A percentile compares a stretch with the other conserved stretches of the same genome.
Conservation (phyloP, 2,329 filamentous ascomycete genomes). For the Aspergillus luchuensis region DNA sequence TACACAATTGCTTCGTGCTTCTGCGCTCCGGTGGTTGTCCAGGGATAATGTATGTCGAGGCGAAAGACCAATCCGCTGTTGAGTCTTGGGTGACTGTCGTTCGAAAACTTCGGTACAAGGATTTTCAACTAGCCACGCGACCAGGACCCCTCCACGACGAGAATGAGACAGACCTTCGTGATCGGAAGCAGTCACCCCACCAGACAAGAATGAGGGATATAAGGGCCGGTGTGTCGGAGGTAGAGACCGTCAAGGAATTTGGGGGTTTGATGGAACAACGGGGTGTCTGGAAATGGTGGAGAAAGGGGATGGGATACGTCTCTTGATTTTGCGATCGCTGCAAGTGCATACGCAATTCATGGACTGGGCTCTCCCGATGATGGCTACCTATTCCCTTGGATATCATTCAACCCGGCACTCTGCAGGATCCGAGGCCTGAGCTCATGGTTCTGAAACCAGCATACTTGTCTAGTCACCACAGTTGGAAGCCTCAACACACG, state of each 20-base stretch:
- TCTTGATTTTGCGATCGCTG: conserved; percentile 11
- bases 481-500: background rate
- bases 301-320: conserved; percentile 62
- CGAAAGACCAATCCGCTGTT: conserved; percentile 55
- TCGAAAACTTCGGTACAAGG: conserved; percentile 69
- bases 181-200: background rate
- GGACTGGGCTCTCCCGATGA: no score
- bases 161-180: conserved; percentile 6
- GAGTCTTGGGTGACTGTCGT: conserved; percentile 66
- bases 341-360: no score
- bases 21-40: conserved; percentile 69
- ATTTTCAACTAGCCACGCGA: conserved; percentile 65
- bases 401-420: no score
- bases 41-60: conserved; percentile 78
- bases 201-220: background rate
- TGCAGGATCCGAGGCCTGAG: no score
- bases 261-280: conserved; percentile 61
- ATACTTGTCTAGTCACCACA: no score
- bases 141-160: conserved; percentile 45
- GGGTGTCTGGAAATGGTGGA: conserved; percentile 67
- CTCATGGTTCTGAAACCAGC: no score
- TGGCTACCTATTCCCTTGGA: no score
- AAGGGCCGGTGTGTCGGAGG: conserved; percentile 54
- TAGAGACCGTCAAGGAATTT: conserved; percentile 66
- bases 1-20: conserved; percentile 63